A percentile compares a stretch with the other conserved stretches of the same genome.
These are phyloP conservation scores for Boletellus emodensis DNA, from an alignment of 768 basidiomycete genomes.

Conservation along the genomic window DNA sequence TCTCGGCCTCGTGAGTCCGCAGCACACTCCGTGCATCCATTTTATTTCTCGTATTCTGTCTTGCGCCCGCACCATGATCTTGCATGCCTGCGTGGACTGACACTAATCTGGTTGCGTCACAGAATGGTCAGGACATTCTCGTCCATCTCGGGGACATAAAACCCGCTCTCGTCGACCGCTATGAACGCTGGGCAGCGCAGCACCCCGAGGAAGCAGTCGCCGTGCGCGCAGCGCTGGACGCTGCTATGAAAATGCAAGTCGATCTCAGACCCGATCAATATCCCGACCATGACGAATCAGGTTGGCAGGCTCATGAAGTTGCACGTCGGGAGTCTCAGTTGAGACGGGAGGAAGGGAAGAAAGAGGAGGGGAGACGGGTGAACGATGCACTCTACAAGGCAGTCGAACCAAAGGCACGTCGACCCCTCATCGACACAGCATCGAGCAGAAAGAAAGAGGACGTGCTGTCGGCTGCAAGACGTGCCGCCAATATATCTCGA, in stretches of 20 bases:
- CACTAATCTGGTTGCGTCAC: constrained; percentile 20
- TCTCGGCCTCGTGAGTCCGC: constrained; percentile 60
- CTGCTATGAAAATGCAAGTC: constrained; percentile 18
- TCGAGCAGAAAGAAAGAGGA: constrained; percentile 31
- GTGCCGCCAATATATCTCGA: constrained; percentile 21
- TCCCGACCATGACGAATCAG: constrained; percentile 30
- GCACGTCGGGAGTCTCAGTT: constrained; percentile 29
- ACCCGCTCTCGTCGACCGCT: constrained; percentile 56
- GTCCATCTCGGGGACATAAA: constrained; percentile 63
- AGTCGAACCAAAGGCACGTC: constrained; percentile 20
- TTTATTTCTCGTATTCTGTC: too few relatives aligned
- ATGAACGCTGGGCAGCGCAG: constrained; percentile 53
- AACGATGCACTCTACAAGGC: constrained; percentile 35
- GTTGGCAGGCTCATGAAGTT: constrained; percentile 31
- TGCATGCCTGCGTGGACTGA: constrained; percentile 2
- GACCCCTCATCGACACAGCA: constrained; percentile 28
- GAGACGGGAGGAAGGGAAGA: constrained; percentile 33
- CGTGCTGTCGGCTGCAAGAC: constrained; percentile 21
- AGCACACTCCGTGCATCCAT: constrained; percentile 3
- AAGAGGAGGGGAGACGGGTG: constrained; percentile 31
- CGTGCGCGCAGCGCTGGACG: constrained; percentile 20
- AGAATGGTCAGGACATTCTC: constrained; percentile 78
- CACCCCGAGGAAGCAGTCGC: constrained; percentile 37
- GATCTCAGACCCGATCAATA: constrained; percentile 25
- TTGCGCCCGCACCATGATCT: not conserved